phyloP scores from a whole-genome alignment of 768 basidiomycete species.

The Tricholoma bakamatsutake region DNA sequence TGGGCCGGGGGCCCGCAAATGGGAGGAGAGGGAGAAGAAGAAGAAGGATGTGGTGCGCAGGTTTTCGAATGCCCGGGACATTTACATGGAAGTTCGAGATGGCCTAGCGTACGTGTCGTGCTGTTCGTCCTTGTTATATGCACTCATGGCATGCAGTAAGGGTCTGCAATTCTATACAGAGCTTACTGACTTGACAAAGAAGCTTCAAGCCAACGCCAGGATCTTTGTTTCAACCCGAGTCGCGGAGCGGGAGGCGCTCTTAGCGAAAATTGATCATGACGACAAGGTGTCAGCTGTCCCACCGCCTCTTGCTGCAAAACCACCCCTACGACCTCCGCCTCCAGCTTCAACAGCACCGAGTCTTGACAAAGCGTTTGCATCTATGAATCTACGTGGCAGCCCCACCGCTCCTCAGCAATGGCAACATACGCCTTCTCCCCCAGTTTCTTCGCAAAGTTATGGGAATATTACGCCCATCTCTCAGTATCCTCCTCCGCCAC shows the following conservation, averaged over 20 bases:
- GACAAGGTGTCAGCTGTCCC: slow-evolving; percentile 48
- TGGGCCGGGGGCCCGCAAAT: slow-evolving; percentile 70
- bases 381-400: slow-evolving; percentile 12
- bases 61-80: slow-evolving; percentile 73
- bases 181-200: slow-evolving; percentile 55
- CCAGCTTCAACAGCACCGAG: slow-evolving; percentile 25
- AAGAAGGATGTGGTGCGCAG: slow-evolving; percentile 70
- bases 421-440: slow-evolving; percentile 13
- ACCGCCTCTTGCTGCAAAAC: slow-evolving; percentile 43
- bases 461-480: slow-evolving; percentile 8
- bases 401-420: slow-evolving; percentile 16
- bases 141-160: slow-evolving; percentile 46
- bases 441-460: slow-evolving; percentile 10
- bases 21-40: slow-evolving; percentile 76
- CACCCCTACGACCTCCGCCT: slow-evolving; percentile 43
- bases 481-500: slow-evolving; percentile 16
- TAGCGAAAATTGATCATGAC: slow-evolving; percentile 66
- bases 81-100: slow-evolving; percentile 82
- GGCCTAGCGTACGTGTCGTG: slow-evolving; percentile 66
- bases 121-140: not conserved
- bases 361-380: slow-evolving; percentile 7
- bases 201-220: slow-evolving; percentile 52
- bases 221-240: slow-evolving; percentile 59
- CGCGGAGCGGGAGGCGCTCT: slow-evolving; percentile 64
- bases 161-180: slow-evolving; percentile 88